Evolutionary conservation across 2,329 filamentous ascomycete genomes (phyloP).

Genomic region (Tolypocladium inflatum): DNA sequence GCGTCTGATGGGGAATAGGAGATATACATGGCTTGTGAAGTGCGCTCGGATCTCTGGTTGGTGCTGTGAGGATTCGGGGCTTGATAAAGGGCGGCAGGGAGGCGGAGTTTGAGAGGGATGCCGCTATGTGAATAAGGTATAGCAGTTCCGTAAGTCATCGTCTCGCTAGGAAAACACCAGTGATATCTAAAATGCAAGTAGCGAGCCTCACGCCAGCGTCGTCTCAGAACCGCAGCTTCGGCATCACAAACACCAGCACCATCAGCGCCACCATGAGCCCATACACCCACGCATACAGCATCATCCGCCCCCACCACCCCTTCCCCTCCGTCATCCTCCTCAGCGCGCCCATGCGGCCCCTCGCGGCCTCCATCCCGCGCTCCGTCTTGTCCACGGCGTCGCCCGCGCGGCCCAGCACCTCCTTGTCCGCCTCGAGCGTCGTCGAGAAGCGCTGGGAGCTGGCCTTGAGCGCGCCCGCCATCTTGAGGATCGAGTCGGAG

Average conservation of each 20-base stretch:
- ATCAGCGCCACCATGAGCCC: conserved; percentile 71
- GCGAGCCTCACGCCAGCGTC: not conserved
- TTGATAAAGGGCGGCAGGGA: not conserved
- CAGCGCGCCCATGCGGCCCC: conserved; percentile 67
- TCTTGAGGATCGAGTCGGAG: conserved; percentile 68
- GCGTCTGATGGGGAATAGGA: not conserved
- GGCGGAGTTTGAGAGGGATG: not conserved
- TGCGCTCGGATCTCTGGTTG: not conserved
- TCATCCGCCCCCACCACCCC: conserved; percentile 76
- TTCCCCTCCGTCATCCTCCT: conserved; percentile 76
- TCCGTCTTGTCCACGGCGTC: conserved; percentile 71
- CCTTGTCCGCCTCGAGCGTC: conserved; percentile 62
- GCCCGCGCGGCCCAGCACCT: conserved; percentile 60
- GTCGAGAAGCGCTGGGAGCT: conserved; percentile 63
- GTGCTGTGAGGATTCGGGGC: not conserved
- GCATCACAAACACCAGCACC: conserved; percentile 73
- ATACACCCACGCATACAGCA: conserved; percentile 77
- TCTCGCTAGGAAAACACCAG: not conserved
- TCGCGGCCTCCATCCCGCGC: conserved; percentile 65
- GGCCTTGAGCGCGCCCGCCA: conserved; percentile 69
- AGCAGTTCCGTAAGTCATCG: not conserved
- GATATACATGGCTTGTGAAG: not conserved
- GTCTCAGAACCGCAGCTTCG: conserved; percentile 73
- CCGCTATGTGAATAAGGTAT: no score
- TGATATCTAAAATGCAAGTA: not conserved